Evolutionary conservation across 306 rosid species (phyloP).

Genomic region (Quillaja saponaria): DNA sequence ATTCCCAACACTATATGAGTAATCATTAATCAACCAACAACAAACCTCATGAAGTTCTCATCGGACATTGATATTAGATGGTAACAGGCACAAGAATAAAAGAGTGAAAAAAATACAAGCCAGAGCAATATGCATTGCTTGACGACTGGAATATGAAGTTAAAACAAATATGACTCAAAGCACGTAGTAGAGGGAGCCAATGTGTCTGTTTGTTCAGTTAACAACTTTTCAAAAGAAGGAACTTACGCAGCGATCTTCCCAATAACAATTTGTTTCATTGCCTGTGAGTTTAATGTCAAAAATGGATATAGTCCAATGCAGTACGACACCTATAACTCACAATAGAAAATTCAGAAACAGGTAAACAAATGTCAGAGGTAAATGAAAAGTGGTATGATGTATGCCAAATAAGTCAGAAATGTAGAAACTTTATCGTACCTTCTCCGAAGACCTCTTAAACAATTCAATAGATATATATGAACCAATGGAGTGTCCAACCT

Average conservation of each 20-base stretch:
- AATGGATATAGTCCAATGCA: constrained; percentile 84
- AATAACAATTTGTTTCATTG: constrained; percentile 50
- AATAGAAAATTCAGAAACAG: constrained; percentile 27
- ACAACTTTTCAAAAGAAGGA: no score
- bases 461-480: constrained; percentile 65
- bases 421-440: constrained; percentile 49
- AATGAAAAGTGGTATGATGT: constrained; percentile 23
- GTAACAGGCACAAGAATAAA: no score
- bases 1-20: no score
- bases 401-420: constrained; percentile 8
- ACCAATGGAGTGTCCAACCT: constrained; percentile 96
- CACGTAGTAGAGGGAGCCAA: no score
- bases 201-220: no score
- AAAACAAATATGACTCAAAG: no score
- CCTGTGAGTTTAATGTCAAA: constrained; percentile 61
- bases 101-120: no score
- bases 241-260: constrained; percentile 56
- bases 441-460: constrained; percentile 52
- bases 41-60: no score
- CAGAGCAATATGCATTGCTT: no score
- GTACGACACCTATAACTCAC: constrained; percentile 62
- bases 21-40: no score
- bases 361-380: constrained; percentile 28
- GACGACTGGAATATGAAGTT: no score
- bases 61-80: no score